Evolutionary conservation across 768 basidiomycete species (phyloP).

Genomic region (Hericium rajendrae): DNA sequence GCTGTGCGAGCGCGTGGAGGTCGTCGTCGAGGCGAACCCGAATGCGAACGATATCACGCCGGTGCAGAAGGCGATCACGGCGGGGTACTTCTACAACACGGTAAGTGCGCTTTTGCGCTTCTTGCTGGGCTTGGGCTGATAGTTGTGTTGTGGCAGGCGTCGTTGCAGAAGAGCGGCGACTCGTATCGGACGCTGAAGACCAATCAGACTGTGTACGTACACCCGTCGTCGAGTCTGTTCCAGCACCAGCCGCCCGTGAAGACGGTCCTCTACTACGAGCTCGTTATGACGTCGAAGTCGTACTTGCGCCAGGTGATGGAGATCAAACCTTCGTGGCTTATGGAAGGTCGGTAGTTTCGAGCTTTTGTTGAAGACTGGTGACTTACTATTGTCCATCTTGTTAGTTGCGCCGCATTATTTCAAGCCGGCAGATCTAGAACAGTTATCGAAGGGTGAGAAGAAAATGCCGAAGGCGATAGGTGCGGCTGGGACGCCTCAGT

Average conservation of each 20-base stretch:
- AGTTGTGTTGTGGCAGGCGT: slow-evolving; percentile 41
- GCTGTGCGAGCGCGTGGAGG: slow-evolving; percentile 94
- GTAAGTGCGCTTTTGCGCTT: slow-evolving; percentile 30
- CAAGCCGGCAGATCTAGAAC: slow-evolving; percentile 76
- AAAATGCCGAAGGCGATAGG: slow-evolving; percentile 88
- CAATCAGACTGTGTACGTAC: slow-evolving; percentile 92
- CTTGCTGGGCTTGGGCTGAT: neutral
- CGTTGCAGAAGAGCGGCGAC: slow-evolving; percentile 91
- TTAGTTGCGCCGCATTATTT: slow-evolving; percentile 95
- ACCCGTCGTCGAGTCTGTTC: slow-evolving; percentile 92
- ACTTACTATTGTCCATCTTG: neutral
- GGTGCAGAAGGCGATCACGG: slow-evolving; percentile 89
- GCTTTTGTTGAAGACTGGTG: neutral
- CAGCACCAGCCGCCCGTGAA: slow-evolving; percentile 91
- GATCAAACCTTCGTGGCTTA: slow-evolving; percentile 89
- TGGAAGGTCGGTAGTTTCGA: slow-evolving; percentile 59
- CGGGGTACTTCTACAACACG: slow-evolving; percentile 95
- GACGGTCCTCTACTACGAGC: slow-evolving; percentile 88
- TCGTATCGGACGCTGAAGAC: slow-evolving; percentile 96
- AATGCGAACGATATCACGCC: slow-evolving; percentile 90
- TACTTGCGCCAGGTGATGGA: slow-evolving; percentile 99
- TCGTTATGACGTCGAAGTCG: slow-evolving; percentile 96
- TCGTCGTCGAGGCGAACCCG: slow-evolving; percentile 78
- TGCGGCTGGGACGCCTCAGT: slow-evolving; percentile 8
- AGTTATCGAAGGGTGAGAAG: slow-evolving; percentile 71